Evolutionary conservation across 441 rosid species (phyloP), one percentile per base, ranked within the genome.

Genomic region (Kokia cookei): DNA sequence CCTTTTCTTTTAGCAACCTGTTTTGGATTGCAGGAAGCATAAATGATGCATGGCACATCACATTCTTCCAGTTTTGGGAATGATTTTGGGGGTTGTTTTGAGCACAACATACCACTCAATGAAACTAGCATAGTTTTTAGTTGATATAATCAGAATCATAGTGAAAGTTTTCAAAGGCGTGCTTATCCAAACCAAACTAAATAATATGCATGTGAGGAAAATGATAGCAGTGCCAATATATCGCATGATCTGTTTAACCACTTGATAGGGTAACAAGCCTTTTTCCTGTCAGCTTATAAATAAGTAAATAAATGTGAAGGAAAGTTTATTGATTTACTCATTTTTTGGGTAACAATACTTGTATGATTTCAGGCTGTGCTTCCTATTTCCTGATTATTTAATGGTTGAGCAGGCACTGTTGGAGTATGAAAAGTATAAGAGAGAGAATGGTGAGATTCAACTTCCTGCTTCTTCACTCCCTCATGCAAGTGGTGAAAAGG

Each of bases 341-440:
- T 19, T 69, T 48, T 42, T 26, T 51, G 55, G 17, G 35, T 32
- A 26, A 65, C 57, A 43, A 47, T 65, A 50, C 17, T 61, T 73
- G 58, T 50, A 45, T 51, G 63, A 45, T 55, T 76, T 73, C 13
- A 51, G 68, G 9, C 27, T 35, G 24, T 37, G 19, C 24, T 73
- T 63, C 70, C 47, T 37, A 70, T 22, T 79, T 15, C 64, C 67
- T 79, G 64, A 81, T 75, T 51, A 74, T 80, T 72, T 75, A 71
- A 53, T 3, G 27, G 75, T 76, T 60, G 61, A 79, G 69, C 84
- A 93, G 98, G 88, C 96, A 71, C 92, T 93, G 61, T 78, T 89
- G 79, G 98, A 93, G 82, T 93, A 85, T 71, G 98, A 93, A 76
- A 93, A 85, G 82, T 76, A 82, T 82, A 87, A 88, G 71, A 82